Conservation (phyloP, 1,284 basidiomycete genomes). For the Irpex sp. region DNA sequence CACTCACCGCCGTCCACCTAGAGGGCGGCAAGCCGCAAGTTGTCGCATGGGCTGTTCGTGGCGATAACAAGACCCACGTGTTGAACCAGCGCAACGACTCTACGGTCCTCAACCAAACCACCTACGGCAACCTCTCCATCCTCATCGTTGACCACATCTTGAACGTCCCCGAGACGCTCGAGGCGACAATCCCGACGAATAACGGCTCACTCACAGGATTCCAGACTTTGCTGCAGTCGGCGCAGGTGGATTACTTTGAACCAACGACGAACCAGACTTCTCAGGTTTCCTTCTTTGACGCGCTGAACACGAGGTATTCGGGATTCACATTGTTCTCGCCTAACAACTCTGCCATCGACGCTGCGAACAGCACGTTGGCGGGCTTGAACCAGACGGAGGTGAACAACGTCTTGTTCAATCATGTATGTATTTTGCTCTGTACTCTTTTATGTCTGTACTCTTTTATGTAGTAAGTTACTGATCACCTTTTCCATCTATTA, state of each 20-base stretch:
- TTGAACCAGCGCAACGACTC: constrained; percentile 50
- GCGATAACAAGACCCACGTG: constrained; percentile 43
- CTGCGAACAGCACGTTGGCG: constrained; percentile 30
- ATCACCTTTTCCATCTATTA: constrained; percentile 21
- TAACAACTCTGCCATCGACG: constrained; percentile 45
- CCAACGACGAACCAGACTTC: constrained; percentile 29
- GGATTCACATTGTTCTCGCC: constrained; percentile 77
- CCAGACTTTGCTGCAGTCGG: constrained; percentile 27
- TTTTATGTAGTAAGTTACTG: constrained; percentile 1
- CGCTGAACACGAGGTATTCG: constrained; percentile 32
- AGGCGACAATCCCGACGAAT: constrained; percentile 38
- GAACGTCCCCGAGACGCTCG: constrained; percentile 48
- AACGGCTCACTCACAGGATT: constrained; percentile 35
- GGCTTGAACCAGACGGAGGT: constrained; percentile 46
- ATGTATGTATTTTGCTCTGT: constrained; percentile 38
- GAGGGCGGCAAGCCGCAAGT: constrained; percentile 61
- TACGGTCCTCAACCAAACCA: constrained; percentile 42
- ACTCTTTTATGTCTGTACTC: background rate
- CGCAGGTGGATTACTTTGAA: constrained; percentile 17
- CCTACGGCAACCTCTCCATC: constrained; percentile 46
- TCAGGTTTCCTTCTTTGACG: constrained; percentile 32
- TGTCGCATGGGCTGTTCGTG: constrained; percentile 51
- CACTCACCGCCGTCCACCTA: constrained; percentile 37
- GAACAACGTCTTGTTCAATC: constrained; percentile 52
- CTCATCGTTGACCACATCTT: constrained; percentile 51